Base-by-base conservation (phyloP, 2,329 filamentous ascomycete genomes). In the Epichloe coenophiala region DNA sequence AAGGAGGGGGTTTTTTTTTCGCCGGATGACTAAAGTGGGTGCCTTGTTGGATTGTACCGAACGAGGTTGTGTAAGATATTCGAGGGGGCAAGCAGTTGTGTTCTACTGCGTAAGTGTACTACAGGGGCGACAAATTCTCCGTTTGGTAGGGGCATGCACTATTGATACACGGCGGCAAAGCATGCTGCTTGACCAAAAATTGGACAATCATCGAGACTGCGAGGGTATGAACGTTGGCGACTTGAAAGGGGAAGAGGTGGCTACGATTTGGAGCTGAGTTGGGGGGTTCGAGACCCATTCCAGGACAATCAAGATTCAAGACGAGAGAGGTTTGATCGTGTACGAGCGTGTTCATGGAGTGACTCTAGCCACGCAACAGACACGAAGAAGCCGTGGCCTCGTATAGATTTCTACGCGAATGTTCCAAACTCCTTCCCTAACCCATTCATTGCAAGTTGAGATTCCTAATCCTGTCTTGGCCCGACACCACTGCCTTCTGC, bases 401-500 rank as follows among this genome's bases (percentile, higher is more conserved):
- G 27, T 42, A 37, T 11, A 47, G 47, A 54, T 36, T 54, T 54
- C 55, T 57, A 58, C 49, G 57, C 41, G 51, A 54, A 55, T 50
- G 58, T 56, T 52, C 60, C 58, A 59, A 60, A 64, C 57, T 65
- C 63, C 58, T 54, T 53, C 53, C 57, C 51, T 31, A 50, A 53
- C 46, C 58, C 56, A 55, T 50, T 54, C 36, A 50, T 48, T 53
- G 51, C 36, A 49, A 49, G 42, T 52, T 52, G 51, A 52, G 49
- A 54, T 45, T 54, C 54, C 63, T 66, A 68, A 52, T 53, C 48
- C 63, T 62, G 53, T 71, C 67, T 49, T 65, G 61, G 67, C 67
- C 8, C 71, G 68, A 56, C 65, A 60, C 45, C 61, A 23, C 48
- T n/a, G n/a, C 38, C 63, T 37, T 55, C 55, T 35, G 59, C 60